phyloP scores from a whole-genome alignment of 345 rosid genomes.

The Syzygium aromaticum region DNA sequence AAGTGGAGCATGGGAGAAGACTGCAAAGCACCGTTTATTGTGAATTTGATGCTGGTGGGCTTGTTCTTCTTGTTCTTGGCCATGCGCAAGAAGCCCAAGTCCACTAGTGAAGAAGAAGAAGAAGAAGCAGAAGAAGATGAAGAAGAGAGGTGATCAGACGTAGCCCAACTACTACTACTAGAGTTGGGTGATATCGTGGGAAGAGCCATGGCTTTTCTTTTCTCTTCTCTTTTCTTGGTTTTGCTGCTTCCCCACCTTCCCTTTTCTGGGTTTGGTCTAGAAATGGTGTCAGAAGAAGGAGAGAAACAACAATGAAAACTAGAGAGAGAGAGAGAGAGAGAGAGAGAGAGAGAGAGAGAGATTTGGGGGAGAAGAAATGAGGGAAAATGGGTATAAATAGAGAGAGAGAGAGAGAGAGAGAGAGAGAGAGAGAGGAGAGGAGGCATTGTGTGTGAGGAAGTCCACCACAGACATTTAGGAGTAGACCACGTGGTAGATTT shows the following conservation, averaged over 20 bases:
- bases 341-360: background rate
- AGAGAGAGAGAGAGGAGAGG: constrained; percentile 12
- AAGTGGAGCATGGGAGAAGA: constrained; percentile 42
- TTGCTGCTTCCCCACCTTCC: background rate
- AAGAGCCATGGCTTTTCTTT: constrained; percentile 28
- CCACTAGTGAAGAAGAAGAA: background rate
- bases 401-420: constrained; percentile 6
- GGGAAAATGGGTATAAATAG: background rate
- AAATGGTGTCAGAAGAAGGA: background rate
- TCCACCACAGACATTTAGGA: constrained; percentile 33
- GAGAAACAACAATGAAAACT: background rate
- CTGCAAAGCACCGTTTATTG: constrained; percentile 18
- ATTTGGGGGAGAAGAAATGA: background rate
- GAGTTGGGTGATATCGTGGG: constrained; percentile 17
- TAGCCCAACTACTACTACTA: constrained; percentile 1
- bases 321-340: background rate
- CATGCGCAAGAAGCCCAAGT: constrained; percentile 15
- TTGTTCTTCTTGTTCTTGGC: constrained; percentile 5
- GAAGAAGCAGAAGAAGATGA: background rate
- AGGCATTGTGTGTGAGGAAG: constrained; percentile 3
- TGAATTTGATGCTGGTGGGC: background rate
- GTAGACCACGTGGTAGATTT: constrained; percentile 33
- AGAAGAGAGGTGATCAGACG: background rate
- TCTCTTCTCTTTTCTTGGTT: background rate
- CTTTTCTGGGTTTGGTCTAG: background rate